Conservation (phyloP, 768 basidiomycete genomes). For the Phlebiopsis flavidoalba region DNA sequence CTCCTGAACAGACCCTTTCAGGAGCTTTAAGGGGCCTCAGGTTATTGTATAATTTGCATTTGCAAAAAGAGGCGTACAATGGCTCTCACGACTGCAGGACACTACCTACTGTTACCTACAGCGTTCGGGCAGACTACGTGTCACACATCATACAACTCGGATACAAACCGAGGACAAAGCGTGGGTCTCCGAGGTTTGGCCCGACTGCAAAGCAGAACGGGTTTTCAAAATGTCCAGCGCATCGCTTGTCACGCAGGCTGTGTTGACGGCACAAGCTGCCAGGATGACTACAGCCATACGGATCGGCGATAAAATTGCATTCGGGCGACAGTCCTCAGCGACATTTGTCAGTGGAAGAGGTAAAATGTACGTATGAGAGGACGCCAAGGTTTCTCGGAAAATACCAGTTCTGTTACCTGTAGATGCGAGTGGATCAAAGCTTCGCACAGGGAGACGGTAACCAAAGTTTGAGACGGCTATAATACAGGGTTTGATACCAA, state of each 20-base stretch:
- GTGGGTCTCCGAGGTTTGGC: not conserved
- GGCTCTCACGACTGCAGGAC: not conserved
- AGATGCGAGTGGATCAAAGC: not conserved
- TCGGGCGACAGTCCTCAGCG: not conserved
- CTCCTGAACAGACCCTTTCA: not conserved
- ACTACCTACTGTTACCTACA: not conserved
- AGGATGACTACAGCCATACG: not conserved
- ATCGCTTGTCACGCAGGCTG: constrained; percentile 1
- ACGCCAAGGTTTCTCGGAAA: not conserved
- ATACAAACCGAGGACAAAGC: not conserved
- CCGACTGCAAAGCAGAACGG: not conserved
- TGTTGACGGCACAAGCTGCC: not conserved
- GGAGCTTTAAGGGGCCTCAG: no score
- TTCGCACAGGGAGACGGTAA: not conserved
- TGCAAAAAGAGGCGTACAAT: not conserved
- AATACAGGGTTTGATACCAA: not conserved
- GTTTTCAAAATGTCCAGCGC: not conserved
- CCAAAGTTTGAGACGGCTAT: not conserved
- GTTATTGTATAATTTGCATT: no score
- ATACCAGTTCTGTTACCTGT: not conserved
- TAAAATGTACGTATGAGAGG: not conserved
- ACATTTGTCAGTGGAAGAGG: not conserved
- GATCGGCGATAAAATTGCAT: not conserved
- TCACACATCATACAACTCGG: not conserved
- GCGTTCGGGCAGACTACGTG: not conserved